Conservation (phyloP, 192 early-diverging fungal species). For the Dispira simplex region DNA sequence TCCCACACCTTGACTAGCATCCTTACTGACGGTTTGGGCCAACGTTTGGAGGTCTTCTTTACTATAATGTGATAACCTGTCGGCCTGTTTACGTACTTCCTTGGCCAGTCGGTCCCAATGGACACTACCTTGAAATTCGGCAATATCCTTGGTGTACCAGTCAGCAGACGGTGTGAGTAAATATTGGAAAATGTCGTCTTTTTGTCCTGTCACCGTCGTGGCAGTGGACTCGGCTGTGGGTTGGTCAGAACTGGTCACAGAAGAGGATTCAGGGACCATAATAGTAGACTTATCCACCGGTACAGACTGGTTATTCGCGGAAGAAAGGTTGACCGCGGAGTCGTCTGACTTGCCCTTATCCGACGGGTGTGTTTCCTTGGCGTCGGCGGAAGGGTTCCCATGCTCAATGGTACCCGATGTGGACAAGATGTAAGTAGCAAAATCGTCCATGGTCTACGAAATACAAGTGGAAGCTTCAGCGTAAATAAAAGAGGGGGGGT, state of each 20-base stretch:
- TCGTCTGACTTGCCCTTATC: neutral
- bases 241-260: neutral
- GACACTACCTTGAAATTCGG: conserved; percentile 3
- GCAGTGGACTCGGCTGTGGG: neutral
- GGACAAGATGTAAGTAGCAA: neutral
- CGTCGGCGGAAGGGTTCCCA: neutral
- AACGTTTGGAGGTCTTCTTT: conserved; percentile 1
- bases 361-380: neutral
- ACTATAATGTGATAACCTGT: neutral
- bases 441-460: neutral
- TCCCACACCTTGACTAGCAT: neutral
- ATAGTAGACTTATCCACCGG: neutral
- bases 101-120: neutral
- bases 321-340: neutral
- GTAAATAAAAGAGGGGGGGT: neutral
- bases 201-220: neutral
- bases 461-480: neutral
- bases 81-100: neutral
- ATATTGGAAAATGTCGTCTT: neutral
- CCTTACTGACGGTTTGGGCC: conserved; percentile 8
- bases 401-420: neutral
- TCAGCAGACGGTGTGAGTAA: conserved; percentile 1
- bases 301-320: neutral
- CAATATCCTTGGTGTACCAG: conserved; percentile 10
- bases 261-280: neutral